phyloP scores from a whole-genome alignment of 352 stramenopile genomes.

The Phytophthora colocasiae region DNA sequence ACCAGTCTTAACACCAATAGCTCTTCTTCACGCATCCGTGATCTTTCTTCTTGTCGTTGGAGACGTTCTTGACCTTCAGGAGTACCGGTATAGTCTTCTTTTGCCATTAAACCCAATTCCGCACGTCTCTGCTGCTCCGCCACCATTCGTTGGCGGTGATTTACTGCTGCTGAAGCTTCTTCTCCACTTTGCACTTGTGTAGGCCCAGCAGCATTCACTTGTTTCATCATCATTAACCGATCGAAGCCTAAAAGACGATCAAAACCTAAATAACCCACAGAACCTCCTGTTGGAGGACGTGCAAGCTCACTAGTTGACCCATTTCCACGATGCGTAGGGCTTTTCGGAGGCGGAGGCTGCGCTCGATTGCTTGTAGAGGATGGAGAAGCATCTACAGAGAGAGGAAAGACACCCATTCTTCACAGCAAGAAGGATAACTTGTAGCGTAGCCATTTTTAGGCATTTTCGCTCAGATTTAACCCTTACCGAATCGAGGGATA shows the following conservation, averaged over 20 bases:
- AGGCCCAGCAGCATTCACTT: slow-evolving; percentile 52
- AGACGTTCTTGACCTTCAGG: slow-evolving; percentile 55
- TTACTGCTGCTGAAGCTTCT: slow-evolving; percentile 69
- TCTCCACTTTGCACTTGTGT: neutral
- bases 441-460: slow-evolving; percentile 13
- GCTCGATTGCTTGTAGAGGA: slow-evolving; percentile 5
- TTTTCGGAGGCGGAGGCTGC: slow-evolving; percentile 56
- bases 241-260: slow-evolving; percentile 44
- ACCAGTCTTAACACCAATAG: slow-evolving; percentile 50
- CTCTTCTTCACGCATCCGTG: slow-evolving; percentile 71
- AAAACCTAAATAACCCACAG: slow-evolving; percentile 34
- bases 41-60: slow-evolving; percentile 56
- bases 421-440: neutral
- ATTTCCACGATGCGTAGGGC: slow-evolving; percentile 43
- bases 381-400: slow-evolving; percentile 42
- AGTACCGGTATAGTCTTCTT: slow-evolving; percentile 70
- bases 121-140: slow-evolving; percentile 55
- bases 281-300: slow-evolving; percentile 20
- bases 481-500: too few relatives aligned
- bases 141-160: slow-evolving; percentile 63
- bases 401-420: slow-evolving; percentile 45
- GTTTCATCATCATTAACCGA: slow-evolving; percentile 57
- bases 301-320: slow-evolving; percentile 25
- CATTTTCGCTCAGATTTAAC: neutral
- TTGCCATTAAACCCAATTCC: slow-evolving; percentile 57